phyloP scores from a whole-genome alignment of 164 flowering plant species.

The Houttuynia cordata region DNA sequence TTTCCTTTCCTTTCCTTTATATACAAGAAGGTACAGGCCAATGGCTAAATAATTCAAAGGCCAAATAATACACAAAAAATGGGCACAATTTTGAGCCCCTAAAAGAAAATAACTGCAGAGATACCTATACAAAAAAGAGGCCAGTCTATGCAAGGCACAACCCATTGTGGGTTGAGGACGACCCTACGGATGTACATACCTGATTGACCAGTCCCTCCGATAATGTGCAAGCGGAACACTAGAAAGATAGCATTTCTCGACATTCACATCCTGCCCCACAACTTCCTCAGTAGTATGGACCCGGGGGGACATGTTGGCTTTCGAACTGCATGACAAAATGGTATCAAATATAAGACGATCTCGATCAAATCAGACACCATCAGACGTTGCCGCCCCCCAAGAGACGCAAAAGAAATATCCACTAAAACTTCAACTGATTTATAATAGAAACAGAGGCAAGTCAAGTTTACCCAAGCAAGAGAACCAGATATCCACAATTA shows the following conservation, averaged over 20 bases:
- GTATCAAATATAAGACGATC: neutral
- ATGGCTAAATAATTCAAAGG: neutral
- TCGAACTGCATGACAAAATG: neutral
- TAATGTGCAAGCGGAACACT: neutral
- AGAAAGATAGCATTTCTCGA: neutral
- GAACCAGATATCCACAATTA: too few species aligned
- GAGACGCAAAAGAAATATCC: too few species aligned
- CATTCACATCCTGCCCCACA: neutral
- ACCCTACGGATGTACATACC: neutral
- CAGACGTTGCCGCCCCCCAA: neutral
- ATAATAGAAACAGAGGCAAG: too few species aligned
- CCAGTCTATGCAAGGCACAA: neutral
- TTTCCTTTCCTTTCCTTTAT: neutral
- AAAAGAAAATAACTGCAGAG: neutral
- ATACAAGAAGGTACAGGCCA: neutral
- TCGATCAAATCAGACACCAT: neutral
- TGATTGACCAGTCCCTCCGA: neutral
- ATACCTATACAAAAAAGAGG: constrained; percentile 1
- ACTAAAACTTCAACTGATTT: too few species aligned
- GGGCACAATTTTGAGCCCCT: neutral
- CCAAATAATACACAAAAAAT: neutral
- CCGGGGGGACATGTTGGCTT: neutral
- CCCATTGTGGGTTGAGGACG: neutral
- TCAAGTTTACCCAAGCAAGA: too few species aligned
- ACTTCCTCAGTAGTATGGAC: constrained; percentile 1